Conservation (phyloP, 495 filamentous ascomycete genomes). For the Penicillium flavigenum region DNA sequence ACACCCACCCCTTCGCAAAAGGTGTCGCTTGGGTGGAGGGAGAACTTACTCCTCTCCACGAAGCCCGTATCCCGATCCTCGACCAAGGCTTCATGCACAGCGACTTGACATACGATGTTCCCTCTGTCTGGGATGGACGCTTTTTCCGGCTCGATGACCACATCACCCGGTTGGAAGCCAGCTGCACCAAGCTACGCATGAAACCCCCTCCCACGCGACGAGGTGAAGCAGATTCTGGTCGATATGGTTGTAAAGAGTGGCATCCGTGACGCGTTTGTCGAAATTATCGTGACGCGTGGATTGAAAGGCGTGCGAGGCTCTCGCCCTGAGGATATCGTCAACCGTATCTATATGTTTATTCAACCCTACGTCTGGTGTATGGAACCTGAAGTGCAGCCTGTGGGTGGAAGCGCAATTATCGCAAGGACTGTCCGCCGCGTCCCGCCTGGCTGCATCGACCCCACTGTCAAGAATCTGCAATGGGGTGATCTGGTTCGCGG, state of each 20-base stretch:
- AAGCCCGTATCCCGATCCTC: constrained; percentile 40
- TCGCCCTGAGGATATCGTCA: constrained; percentile 27
- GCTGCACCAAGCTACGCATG: constrained; percentile 40
- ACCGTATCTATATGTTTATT: constrained; percentile 42
- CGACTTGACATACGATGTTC: constrained; percentile 45
- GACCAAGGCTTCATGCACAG: constrained; percentile 46
- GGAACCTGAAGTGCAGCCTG: constrained; percentile 35
- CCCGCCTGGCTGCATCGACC: constrained; percentile 38
- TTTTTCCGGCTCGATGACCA: constrained; percentile 43
- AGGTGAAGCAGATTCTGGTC: constrained; percentile 35
- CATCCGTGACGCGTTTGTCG: constrained; percentile 41
- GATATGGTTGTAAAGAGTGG: constrained; percentile 40
- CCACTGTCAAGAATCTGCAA: constrained; percentile 45
- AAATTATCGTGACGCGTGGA: constrained; percentile 44
- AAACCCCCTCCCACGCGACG: constrained; percentile 30
- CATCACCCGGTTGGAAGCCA: constrained; percentile 31
- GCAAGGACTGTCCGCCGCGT: constrained; percentile 38
- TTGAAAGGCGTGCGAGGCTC: constrained; percentile 32
- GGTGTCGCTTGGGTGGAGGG: constrained; percentile 41
- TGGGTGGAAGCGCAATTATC: constrained; percentile 39
- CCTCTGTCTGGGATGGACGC: constrained; percentile 42
- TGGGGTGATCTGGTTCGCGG: constrained; percentile 42
- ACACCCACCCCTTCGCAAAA: constrained; percentile 32
- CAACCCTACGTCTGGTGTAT: constrained; percentile 43
- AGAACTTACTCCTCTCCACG: constrained; percentile 26